Conservation (phyloP, 2,329 filamentous ascomycete species). For the Monosporascus cannonballus region DNA sequence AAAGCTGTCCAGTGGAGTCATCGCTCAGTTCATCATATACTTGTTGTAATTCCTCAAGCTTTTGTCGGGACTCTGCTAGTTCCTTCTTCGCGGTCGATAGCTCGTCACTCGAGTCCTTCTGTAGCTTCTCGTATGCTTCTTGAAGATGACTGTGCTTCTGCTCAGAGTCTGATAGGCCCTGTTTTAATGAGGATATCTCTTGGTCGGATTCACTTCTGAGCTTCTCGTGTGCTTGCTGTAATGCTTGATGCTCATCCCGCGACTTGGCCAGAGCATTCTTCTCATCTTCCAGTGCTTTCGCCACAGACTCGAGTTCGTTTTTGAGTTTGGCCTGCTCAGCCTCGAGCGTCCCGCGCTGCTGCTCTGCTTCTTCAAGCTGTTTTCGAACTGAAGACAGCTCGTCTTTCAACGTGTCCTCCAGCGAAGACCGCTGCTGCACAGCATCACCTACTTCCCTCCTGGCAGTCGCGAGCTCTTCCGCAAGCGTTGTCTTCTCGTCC, state of each 20-base stretch:
- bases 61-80: conserved; percentile 15
- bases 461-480: conserved; percentile 26
- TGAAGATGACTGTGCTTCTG: conserved; percentile 2
- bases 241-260: conserved; percentile 11
- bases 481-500: conserved; percentile 16
- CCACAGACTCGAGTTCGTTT: conserved; percentile 18
- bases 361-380: conserved; percentile 27
- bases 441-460: conserved; percentile 28
- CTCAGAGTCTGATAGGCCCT: neutral
- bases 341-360: conserved; percentile 27
- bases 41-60: conserved; percentile 13
- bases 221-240: conserved; percentile 4
- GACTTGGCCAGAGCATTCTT: conserved; percentile 14
- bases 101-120: conserved; percentile 27
- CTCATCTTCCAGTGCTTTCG: conserved; percentile 16
- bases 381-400: conserved; percentile 28
- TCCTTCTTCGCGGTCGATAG: conserved; percentile 23
- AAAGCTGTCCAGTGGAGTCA: neutral
- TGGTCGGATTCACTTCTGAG: neutral
- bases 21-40: neutral
- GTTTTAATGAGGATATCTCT: conserved; percentile 1
- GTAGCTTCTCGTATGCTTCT: conserved; percentile 16
- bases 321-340: conserved; percentile 16
- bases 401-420: conserved; percentile 26
- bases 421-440: conserved; percentile 28